Percentiles rank a stretch among this genome's conserved stretches.
Conservation (phyloP, 805 yeast genomes). For the Pichia nanzhaoensis region DNA sequence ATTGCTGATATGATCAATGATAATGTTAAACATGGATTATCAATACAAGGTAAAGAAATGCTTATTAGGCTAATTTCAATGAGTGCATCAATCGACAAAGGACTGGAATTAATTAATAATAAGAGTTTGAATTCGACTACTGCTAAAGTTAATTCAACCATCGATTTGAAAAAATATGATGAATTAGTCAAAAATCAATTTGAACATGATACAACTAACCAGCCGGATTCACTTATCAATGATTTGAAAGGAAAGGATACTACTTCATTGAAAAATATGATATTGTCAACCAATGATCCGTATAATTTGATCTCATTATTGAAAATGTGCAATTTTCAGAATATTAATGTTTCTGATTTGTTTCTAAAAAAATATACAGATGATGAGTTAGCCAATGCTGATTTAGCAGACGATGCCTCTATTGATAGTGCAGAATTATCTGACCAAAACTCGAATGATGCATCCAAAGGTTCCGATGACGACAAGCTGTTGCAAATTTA, state of each 20-base stretch:
- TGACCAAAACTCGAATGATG: not conserved
- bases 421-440: constrained; percentile 9
- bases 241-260: constrained; percentile 6
- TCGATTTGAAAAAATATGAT: constrained; percentile 1
- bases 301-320: constrained; percentile 15
- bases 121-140: constrained; percentile 1
- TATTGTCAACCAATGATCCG: constrained; percentile 14
- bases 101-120: constrained; percentile 30
- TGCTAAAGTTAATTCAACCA: not conserved
- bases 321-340: constrained; percentile 7
- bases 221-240: constrained; percentile 1
- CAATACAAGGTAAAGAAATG: constrained; percentile 67
- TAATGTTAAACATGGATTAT: constrained; percentile 49
- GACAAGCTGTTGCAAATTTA: constrained; percentile 16
- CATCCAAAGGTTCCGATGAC: constrained; percentile 2
- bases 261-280: constrained; percentile 5
- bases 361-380: constrained; percentile 9
- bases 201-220: not conserved
- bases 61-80: constrained; percentile 60
- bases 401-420: constrained; percentile 8
- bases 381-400: not conserved
- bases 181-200: not conserved
- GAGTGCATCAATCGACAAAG: constrained; percentile 62
- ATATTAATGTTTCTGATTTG: constrained; percentile 13
- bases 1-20: constrained; percentile 53